Evolutionary conservation across 2,329 filamentous ascomycete genomes (phyloP).

Genomic region (Chrysoporthe puriensis): DNA sequence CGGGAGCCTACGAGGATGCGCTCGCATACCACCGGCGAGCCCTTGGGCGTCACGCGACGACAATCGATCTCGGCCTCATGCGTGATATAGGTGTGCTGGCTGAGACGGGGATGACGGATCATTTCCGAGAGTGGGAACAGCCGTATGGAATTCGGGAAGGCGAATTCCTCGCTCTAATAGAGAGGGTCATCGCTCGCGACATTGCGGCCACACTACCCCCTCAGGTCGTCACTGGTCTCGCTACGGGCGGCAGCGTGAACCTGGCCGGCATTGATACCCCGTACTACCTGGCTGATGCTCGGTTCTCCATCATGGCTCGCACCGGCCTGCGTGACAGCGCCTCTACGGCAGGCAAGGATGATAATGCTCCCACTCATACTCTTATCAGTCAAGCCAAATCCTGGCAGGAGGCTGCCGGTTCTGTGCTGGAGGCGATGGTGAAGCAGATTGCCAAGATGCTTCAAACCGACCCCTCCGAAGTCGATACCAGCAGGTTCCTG

Average conservation of each 20-base stretch:
- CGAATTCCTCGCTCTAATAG: constrained; percentile 6
- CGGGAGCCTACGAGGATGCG: constrained; percentile 37
- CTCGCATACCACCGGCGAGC: constrained; percentile 27
- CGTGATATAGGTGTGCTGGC: constrained; percentile 21
- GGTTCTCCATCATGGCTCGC: constrained; percentile 13
- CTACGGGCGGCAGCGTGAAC: constrained; percentile 2
- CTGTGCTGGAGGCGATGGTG: constrained; percentile 5
- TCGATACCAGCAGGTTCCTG: background rate
- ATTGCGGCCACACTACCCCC: background rate
- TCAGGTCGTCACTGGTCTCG: constrained; percentile 14
- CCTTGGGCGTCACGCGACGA: background rate
- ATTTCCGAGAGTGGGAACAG: constrained; percentile 8
- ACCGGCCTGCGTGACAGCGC: constrained; percentile 14
- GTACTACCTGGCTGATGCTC: constrained; percentile 7
- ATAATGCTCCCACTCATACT: no score
- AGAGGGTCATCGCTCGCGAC: background rate
- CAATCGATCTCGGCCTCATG: constrained; percentile 15
- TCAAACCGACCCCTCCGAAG: constrained; percentile 3
- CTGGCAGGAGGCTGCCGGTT: background rate
- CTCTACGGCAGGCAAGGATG: no score
- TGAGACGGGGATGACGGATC: background rate
- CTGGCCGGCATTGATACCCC: background rate
- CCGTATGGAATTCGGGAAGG: constrained; percentile 3
- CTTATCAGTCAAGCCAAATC: background rate
- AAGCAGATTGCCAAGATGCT: constrained; percentile 23